These are phyloP conservation scores for Cephalotrichum gorgonifer DNA, from an alignment of 2,329 filamentous ascomycete species.

Conservation along the genomic window DNA sequence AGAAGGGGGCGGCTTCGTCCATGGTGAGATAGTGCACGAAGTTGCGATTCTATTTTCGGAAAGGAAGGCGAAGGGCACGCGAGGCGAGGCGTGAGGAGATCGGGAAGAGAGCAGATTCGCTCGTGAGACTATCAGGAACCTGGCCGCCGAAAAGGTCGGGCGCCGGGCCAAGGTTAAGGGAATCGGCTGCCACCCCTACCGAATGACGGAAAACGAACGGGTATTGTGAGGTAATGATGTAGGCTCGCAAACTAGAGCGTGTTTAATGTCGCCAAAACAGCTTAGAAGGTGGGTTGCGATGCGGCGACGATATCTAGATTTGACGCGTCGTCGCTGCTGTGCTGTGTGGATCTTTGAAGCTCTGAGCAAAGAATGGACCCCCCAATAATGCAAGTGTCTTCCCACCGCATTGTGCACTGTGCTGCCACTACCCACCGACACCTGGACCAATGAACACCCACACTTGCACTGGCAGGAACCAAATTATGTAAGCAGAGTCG, in stretches of 20 bases:
- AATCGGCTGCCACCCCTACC: background rate
- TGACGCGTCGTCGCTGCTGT: background rate
- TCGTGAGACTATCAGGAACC: background rate
- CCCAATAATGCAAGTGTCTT: too few relatives aligned
- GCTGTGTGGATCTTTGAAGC: background rate
- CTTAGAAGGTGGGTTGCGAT: too few relatives aligned
- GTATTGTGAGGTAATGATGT: too few relatives aligned
- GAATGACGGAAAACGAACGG: background rate
- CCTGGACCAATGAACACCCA: background rate
- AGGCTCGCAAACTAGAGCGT: too few relatives aligned
- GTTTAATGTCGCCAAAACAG: too few relatives aligned
- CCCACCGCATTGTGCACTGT: background rate
- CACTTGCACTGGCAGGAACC: background rate
- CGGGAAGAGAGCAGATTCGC: background rate
- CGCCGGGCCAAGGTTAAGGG: background rate
- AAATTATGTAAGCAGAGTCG: background rate
- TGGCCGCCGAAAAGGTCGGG: background rate
- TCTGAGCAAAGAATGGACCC: background rate
- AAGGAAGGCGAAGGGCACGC: background rate
- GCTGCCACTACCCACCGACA: background rate
- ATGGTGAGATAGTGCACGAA: conserved; percentile 1
- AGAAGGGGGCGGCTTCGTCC: conserved; percentile 4
- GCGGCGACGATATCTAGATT: background rate
- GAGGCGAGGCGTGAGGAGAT: background rate
- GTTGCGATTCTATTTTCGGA: background rate